Evolutionary conservation across 2,329 filamentous ascomycete genomes (phyloP).

Genomic region (Basipetospora chlamydospora): DNA sequence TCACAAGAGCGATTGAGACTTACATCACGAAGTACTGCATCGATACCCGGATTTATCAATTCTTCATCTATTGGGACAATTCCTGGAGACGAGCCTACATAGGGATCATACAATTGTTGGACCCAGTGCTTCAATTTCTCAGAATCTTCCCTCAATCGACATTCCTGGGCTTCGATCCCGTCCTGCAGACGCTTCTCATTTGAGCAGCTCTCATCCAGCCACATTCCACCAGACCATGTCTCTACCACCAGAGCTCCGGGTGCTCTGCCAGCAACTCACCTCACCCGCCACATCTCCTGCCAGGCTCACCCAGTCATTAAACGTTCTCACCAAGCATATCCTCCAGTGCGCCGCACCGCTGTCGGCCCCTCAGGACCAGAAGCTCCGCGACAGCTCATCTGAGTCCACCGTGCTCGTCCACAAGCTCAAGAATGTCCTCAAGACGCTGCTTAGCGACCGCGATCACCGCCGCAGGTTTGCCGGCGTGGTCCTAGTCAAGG

Average conservation of each 20-base stretch:
- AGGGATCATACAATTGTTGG: no score
- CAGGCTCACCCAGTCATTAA: constrained; percentile 59
- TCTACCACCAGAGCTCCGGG: constrained; percentile 42
- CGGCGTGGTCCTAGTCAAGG: constrained; percentile 66
- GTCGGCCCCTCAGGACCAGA: constrained; percentile 45
- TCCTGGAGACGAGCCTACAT: no score
- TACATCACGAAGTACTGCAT: no score
- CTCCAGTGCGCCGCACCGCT: constrained; percentile 44
- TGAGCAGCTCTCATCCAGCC: no score
- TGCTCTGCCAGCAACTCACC: constrained; percentile 55
- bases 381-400: constrained; percentile 44
- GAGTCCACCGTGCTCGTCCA: constrained; percentile 61
- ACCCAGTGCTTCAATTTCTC: no score
- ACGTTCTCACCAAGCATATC: constrained; percentile 49
- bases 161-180: no score
- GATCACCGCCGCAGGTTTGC: constrained; percentile 62
- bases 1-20: no score
- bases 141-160: no score
- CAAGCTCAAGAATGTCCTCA: constrained; percentile 66
- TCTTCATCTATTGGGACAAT: no score
- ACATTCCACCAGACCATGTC: constrained; percentile 15
- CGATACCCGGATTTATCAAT: no score
- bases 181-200: no score
- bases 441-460: constrained; percentile 63
- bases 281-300: constrained; percentile 37